These are phyloP conservation scores for Diaporthe citriasiana DNA, from an alignment of 2,329 filamentous ascomycete species.

Conservation along the genomic window DNA sequence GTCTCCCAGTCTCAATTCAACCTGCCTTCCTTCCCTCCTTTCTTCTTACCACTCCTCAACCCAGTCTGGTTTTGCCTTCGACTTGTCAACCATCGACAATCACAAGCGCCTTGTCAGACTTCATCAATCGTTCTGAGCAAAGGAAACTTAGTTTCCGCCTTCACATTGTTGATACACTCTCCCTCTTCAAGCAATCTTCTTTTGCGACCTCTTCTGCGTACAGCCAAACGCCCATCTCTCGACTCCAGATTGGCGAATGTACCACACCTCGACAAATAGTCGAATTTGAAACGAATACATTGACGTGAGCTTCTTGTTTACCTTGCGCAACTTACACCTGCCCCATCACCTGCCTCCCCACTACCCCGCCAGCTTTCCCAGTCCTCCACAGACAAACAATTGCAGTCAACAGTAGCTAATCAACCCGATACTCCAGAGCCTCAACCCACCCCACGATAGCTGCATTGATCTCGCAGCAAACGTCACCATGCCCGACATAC, in stretches of 20 bases:
- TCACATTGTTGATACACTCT: background rate
- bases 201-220: background rate
- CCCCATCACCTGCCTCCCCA: background rate
- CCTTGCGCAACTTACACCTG: background rate
- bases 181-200: background rate
- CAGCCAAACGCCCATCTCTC: background rate
- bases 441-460: background rate
- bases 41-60: background rate
- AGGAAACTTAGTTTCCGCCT: background rate
- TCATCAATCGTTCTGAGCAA: background rate
- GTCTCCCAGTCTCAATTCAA: background rate
- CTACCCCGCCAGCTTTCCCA: background rate
- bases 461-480: background rate
- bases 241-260: background rate
- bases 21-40: background rate
- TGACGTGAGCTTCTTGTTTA: background rate
- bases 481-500: background rate
- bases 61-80: background rate
- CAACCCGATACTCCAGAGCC: background rate
- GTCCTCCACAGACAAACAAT: background rate
- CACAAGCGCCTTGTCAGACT: background rate
- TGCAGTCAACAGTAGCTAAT: background rate
- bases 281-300: background rate
- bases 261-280: background rate
- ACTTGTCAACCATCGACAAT: slow-evolving; percentile 3